Evolutionary conservation across 177 flowering plant genomes (phyloP).

Genomic region (Vitis hybrid): DNA sequence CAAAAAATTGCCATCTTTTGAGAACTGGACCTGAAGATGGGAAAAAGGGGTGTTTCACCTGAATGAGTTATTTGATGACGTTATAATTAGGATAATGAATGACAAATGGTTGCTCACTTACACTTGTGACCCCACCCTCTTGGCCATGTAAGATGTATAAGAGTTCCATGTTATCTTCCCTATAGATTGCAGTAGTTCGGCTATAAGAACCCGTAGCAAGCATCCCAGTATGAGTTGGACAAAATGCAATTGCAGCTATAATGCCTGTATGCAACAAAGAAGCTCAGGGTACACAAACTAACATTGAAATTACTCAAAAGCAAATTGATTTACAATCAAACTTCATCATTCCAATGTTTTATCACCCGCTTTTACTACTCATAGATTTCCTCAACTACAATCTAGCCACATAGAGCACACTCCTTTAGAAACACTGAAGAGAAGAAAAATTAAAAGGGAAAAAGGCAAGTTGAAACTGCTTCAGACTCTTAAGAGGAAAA

Average conservation of each 20-base stretch:
- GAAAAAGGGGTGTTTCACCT: conserved; percentile 7
- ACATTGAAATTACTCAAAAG: not conserved
- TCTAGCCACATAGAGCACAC: too few species aligned
- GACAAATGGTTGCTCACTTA: conserved; percentile 35
- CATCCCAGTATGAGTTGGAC: conserved; percentile 71
- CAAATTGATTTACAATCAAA: not conserved
- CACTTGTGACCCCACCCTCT: conserved; percentile 96
- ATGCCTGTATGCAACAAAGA: conserved; percentile 50
- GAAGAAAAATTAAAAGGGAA: not conserved
- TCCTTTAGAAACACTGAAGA: not conserved
- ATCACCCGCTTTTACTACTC: too few species aligned
- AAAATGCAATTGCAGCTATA: conserved; percentile 80
- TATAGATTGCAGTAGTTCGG: conserved; percentile 79
- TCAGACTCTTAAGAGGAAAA: not conserved
- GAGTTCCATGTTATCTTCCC: conserved; percentile 90
- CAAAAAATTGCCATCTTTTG: conserved; percentile 87
- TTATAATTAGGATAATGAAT: conserved; percentile 1
- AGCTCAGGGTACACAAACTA: not conserved
- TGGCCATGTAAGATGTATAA: conserved; percentile 91
- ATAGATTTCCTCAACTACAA: too few species aligned
- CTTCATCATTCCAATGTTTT: not conserved
- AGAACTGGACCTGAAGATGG: conserved; percentile 67
- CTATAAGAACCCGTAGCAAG: conserved; percentile 87
- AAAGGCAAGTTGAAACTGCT: not conserved
- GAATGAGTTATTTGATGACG: conserved; percentile 1